Evolutionary conservation across 169 alveolate species (phyloP).

Genomic region (Plasmodium vivax): DNA sequence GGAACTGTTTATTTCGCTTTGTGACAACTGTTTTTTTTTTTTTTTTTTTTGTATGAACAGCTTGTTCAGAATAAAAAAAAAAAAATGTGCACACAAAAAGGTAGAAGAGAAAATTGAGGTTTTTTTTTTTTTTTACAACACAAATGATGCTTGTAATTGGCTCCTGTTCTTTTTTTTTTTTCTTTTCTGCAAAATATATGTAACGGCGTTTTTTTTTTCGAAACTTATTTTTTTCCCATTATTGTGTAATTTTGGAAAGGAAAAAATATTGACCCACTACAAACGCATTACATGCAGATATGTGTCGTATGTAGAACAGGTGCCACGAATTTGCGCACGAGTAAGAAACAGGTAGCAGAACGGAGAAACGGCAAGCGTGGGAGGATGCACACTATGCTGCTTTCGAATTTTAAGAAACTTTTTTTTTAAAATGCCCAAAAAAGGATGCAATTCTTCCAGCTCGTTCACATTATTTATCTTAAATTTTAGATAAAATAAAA

Average conservation of each 20-base stretch:
- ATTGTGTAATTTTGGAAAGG: neutral
- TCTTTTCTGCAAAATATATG: neutral
- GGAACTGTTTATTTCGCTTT: neutral
- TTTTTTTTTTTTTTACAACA: neutral
- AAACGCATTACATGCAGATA: neutral
- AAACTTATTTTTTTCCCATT: neutral
- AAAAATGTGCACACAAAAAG: slow-evolving; percentile 20
- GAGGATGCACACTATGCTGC: neutral
- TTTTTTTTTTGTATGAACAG: neutral
- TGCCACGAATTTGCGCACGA: neutral
- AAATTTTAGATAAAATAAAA: slow-evolving; percentile 1
- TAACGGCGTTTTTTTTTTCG: neutral
- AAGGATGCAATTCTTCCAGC: neutral
- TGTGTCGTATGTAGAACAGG: neutral
- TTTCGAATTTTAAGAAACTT: neutral
- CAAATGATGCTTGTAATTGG: neutral
- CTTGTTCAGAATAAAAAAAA: neutral
- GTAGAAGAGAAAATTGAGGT: neutral
- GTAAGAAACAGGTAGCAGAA: neutral
- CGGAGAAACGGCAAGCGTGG: neutral
- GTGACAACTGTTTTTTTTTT: neutral
- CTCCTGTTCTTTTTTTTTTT: slow-evolving; percentile 3
- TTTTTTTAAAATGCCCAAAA: neutral
- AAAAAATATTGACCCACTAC: neutral
- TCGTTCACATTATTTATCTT: neutral